These are phyloP conservation scores for Dalbergia cultrata DNA, from an alignment of 306 rosid species.

Conservation along the genomic window DNA sequence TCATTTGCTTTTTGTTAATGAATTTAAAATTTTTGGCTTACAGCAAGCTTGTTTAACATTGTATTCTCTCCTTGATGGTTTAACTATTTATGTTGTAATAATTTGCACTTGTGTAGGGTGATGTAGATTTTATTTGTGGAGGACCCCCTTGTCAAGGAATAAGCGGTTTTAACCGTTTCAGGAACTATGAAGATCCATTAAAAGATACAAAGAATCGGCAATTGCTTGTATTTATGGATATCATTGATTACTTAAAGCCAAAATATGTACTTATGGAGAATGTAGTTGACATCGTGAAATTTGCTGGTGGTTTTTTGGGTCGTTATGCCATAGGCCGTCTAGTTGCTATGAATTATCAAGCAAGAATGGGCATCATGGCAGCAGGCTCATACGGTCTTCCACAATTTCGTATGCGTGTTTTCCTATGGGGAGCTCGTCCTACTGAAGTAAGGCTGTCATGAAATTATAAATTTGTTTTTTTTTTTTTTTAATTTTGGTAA, in stretches of 20 bases:
- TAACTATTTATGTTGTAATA: background rate
- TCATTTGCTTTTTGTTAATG: background rate
- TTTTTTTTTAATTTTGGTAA: background rate
- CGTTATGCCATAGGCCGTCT: slow-evolving; percentile 87
- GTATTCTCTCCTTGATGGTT: background rate
- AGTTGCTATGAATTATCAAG: slow-evolving; percentile 78
- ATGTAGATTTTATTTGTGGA: slow-evolving; percentile 83
- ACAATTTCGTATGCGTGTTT: slow-evolving; percentile 85
- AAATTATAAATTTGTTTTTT: background rate
- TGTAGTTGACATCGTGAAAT: slow-evolving; percentile 76
- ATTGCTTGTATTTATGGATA: slow-evolving; percentile 70
- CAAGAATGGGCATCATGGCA: slow-evolving; percentile 82
- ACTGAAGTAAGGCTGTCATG: slow-evolving; percentile 51
- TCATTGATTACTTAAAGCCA: slow-evolving; percentile 68
- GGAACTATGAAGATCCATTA: slow-evolving; percentile 60
- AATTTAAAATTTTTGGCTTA: background rate
- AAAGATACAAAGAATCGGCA: slow-evolving; percentile 72
- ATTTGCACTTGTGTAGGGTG: slow-evolving; percentile 60
- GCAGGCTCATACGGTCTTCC: slow-evolving; percentile 92
- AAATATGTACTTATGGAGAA: slow-evolving; percentile 84
- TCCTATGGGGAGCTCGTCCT: slow-evolving; percentile 83
- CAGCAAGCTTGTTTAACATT: background rate
- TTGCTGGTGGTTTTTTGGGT: slow-evolving; percentile 75
- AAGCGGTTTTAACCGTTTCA: slow-evolving; percentile 84
- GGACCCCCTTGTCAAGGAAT: slow-evolving; percentile 96